Evolutionary conservation across 805 yeast species (phyloP).

Genomic region (Pichia rugopelliculosa): DNA sequence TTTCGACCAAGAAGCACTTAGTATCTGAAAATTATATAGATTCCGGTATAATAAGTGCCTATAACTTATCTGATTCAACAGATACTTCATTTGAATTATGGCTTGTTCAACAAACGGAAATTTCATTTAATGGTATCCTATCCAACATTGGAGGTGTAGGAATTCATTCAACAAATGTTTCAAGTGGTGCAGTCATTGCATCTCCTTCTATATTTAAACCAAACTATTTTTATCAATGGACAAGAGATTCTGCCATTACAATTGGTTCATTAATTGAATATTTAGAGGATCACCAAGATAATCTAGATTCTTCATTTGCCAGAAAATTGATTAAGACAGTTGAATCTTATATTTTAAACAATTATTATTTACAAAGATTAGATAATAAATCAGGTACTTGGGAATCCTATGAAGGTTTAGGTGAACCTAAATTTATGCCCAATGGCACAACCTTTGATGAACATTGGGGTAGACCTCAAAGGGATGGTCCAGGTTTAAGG

Average conservation of each 20-base stretch:
- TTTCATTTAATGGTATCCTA: conserved; percentile 40
- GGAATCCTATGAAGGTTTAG: conserved; percentile 51
- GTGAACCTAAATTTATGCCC: conserved; percentile 82
- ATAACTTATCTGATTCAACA: background rate
- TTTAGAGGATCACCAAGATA: conserved; percentile 34
- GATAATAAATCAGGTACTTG: conserved; percentile 64
- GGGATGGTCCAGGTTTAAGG: conserved; percentile 90
- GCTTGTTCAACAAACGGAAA: conserved; percentile 36
- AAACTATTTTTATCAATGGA: conserved; percentile 86
- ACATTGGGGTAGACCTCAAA: conserved; percentile 92
- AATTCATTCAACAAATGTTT: conserved; percentile 31
- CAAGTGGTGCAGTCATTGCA: conserved; percentile 73
- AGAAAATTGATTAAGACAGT: conserved; percentile 26
- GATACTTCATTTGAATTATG: conserved; percentile 35
- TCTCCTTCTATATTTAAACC: conserved; percentile 69
- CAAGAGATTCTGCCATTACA: conserved; percentile 82
- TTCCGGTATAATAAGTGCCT: conserved; percentile 1
- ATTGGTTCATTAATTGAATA: conserved; percentile 54
- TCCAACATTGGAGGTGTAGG: conserved; percentile 51
- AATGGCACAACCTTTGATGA: conserved; percentile 56
- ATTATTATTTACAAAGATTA: conserved; percentile 53
- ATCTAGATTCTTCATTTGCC: conserved; percentile 17
- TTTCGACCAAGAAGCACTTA: background rate
- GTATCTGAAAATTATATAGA: background rate
- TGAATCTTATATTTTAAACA: conserved; percentile 56